Base-by-base conservation (phyloP, 352 stramenopile genomes). In the Phytophthora colocasiae region DNA sequence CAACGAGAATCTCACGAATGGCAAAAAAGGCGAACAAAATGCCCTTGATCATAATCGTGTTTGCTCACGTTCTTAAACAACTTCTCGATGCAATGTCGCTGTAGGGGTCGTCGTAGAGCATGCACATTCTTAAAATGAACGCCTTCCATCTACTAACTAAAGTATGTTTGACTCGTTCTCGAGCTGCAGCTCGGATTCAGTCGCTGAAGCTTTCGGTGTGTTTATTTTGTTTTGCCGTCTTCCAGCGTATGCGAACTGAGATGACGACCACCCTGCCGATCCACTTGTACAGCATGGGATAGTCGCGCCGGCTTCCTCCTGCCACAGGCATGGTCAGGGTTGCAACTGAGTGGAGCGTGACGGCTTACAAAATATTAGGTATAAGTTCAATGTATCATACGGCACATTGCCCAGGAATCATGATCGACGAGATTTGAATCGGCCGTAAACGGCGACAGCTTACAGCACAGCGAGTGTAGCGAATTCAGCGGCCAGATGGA, bases 371-470 rank as follows among this genome's bases (percentile, higher is more conserved):
- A 67, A 62, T 56, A 62, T 66, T 66, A n/a, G 32, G 10, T 11
- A 9, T 4, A 68, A 58, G 19, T 69, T 69, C 62, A 69, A 64
- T 31, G 27, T 31, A 7, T 22, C 22, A 22, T 40, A 4, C 43
- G 36, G 44, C 14, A 22, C 22, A 22, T 22, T 22, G 22, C 22
- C 22, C 22, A 15, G 31, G 2, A 31, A 8, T 31, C 27, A 31
- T 41, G 38, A 26, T 32, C 15, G 24, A 6, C 5, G 41, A 5
- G 49, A 67, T 60, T 66, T 66, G 50, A 10, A 10, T 5, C 15
- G 49, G 50, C 31, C 59, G 59, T 61, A 67, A 67, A 56, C 59
- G 26, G 26, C 27, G 40, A 19, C n/a, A 27, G 54, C 47, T 34
- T 11, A 11, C 31, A 34, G 31, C 31, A 34, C 31, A 34, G 31